Evolutionary conservation across 139 green algal genomes (phyloP).

Genomic region (Nannochloris sp.): DNA sequence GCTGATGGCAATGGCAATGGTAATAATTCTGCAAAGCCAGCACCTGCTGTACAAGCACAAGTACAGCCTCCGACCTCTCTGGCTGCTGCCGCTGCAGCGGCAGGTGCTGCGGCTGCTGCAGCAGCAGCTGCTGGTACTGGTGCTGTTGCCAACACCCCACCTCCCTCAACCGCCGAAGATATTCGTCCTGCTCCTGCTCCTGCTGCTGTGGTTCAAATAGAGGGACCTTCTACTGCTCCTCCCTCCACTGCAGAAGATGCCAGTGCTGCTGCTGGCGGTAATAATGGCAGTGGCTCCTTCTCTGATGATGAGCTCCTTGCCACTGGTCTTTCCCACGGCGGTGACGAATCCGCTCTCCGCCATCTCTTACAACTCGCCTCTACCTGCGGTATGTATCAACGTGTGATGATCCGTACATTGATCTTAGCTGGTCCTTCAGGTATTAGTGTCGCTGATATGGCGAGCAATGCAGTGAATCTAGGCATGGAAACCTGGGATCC

Average conservation of each 20-base stretch:
- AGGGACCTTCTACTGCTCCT: no score
- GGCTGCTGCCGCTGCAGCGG: neutral
- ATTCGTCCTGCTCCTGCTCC: neutral
- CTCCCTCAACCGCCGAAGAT: no score
- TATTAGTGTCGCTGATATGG: neutral
- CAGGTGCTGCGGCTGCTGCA: neutral
- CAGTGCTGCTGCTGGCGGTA: neutral
- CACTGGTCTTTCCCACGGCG: neutral
- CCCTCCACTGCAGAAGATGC: no score
- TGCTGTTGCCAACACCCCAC: no score
- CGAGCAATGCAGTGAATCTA: neutral
- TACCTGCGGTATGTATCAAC: neutral
- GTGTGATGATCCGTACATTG: neutral
- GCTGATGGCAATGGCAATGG: neutral
- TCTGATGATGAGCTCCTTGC: neutral
- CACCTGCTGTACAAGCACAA: neutral
- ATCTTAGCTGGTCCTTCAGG: neutral
- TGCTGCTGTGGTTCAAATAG: neutral
- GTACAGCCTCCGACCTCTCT: neutral
- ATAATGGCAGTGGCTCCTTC: neutral
- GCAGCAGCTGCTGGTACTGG: neutral
- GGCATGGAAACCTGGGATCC: neutral
- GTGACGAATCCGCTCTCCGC: neutral
- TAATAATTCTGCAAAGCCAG: neutral
- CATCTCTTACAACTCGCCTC: neutral